Base-by-base conservation (phyloP, 139 green algal species). In the Diplosphaera chodatii region DNA sequence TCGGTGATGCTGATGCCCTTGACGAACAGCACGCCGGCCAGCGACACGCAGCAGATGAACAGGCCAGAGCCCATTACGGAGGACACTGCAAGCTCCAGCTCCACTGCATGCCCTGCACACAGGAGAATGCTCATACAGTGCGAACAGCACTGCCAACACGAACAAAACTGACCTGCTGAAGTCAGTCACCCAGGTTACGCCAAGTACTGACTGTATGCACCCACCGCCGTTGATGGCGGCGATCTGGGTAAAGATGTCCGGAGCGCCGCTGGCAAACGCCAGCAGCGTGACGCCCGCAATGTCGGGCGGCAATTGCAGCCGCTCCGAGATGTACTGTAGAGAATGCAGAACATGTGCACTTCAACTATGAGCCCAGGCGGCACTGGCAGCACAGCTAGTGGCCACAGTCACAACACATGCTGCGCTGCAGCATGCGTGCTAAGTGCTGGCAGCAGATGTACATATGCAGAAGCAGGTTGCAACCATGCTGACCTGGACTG, bases 181-280 rank as follows among this genome's bases (percentile, higher is more conserved):
- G n/a, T n/a, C n/a, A n/a, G n/a, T n/a, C n/a, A n/a, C n/a, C n/a
- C n/a, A n/a, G n/a, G n/a, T n/a, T n/a, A n/a, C n/a, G n/a, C n/a
- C n/a, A n/a, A n/a, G n/a, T n/a, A n/a, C n/a, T n/a, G n/a, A n/a
- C n/a, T n/a, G n/a, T n/a, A n/a, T n/a, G n/a, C n/a, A n/a, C n/a
- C n/a, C 32, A 30, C 76, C 76, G 34, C n/a, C 72, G 3, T 72
- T 68, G 62, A 85, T 65, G 18, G 78, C 78, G 20, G 80, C 80
- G n/a, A 85, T 48, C 66, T 85, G 66, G 4, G 80, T 86, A 79
- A 85, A 85, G 8, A 85, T 65, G 67, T 85, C 80, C 15, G 80
- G 80, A 2, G 80, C 79, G 22, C 80, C 80, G 40, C 64, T 55
- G 32, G 78, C 80, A 80, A 85, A 85, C 28, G 80, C 76, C 55